Evolutionary conservation across 495 filamentous ascomycete genomes (phyloP).

Genomic region (Aspergillus wentii): DNA sequence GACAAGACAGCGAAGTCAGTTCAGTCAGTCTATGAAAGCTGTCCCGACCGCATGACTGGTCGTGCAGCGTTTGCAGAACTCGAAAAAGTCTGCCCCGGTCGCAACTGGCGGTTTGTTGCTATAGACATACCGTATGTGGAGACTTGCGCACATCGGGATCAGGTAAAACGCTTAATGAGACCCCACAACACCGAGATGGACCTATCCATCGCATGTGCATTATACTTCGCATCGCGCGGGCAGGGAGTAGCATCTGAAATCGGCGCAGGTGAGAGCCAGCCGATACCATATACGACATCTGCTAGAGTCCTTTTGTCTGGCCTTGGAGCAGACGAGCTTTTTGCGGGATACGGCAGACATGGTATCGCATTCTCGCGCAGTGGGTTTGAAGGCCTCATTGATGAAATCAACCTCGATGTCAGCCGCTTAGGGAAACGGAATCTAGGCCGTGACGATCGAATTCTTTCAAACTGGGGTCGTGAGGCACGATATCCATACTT

Average conservation of each 20-base stretch:
- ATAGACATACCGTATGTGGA: slow-evolving; percentile 83
- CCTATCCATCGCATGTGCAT: slow-evolving; percentile 85
- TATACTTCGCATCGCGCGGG: slow-evolving; percentile 90
- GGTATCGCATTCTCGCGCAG: slow-evolving; percentile 63
- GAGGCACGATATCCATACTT: slow-evolving; percentile 91
- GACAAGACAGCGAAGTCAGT: slow-evolving; percentile 14
- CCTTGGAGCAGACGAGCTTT: slow-evolving; percentile 92
- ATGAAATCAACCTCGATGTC: slow-evolving; percentile 85
- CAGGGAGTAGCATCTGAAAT: slow-evolving; percentile 41
- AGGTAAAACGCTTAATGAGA: slow-evolving; percentile 70
- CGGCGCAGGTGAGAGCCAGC: slow-evolving; percentile 1
- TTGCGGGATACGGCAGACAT: slow-evolving; percentile 89
- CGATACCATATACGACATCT: slow-evolving; percentile 54
- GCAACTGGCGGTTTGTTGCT: slow-evolving; percentile 73
- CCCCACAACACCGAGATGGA: slow-evolving; percentile 99
- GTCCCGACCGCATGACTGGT: slow-evolving; percentile 87
- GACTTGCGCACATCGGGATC: slow-evolving; percentile 60
- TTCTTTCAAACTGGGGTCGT: slow-evolving; percentile 83
- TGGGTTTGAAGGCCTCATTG: slow-evolving; percentile 66
- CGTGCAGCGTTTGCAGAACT: slow-evolving; percentile 72
- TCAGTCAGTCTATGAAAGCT: slow-evolving; percentile 64
- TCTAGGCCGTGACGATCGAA: slow-evolving; percentile 87
- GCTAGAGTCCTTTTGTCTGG: slow-evolving; percentile 87
- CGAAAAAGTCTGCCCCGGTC: slow-evolving; percentile 60
- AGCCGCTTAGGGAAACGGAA: slow-evolving; percentile 85